These are phyloP conservation scores for Gracilaria gracilis DNA, from an alignment of 23 red algal species.

Conservation along the genomic window DNA sequence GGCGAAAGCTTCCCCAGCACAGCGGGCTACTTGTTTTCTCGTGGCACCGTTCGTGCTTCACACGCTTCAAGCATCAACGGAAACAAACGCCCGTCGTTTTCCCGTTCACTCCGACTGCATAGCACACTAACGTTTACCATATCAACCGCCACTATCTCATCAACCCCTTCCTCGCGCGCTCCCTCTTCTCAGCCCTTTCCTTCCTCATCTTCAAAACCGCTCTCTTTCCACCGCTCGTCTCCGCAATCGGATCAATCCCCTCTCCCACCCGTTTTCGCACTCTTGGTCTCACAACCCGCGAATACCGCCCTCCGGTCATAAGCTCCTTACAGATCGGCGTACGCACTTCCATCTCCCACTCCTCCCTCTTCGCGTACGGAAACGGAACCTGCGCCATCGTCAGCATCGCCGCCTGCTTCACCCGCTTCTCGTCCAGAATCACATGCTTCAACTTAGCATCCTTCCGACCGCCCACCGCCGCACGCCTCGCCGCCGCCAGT, in stretches of 20 bases:
- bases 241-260: constrained; percentile 32
- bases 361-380: constrained; percentile 33
- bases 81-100: neutral
- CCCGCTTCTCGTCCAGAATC: constrained; percentile 51
- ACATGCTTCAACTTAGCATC: constrained; percentile 48
- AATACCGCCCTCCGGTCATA: constrained; percentile 13
- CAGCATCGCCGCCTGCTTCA: constrained; percentile 45
- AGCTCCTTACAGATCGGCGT: constrained; percentile 44
- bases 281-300: constrained; percentile 9
- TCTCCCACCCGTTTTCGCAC: constrained; percentile 12
- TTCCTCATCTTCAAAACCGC: constrained; percentile 45
- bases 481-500: constrained; percentile 39
- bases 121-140: neutral
- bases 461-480: constrained; percentile 34
- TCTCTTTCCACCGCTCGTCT: constrained; percentile 3
- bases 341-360: constrained; percentile 54
- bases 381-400: constrained; percentile 71
- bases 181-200: constrained; percentile 1
- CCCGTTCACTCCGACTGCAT: neutral
- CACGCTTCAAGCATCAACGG: neutral
- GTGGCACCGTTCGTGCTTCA: neutral
- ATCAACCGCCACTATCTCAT: constrained; percentile 13
- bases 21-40: no score
- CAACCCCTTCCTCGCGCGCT: constrained; percentile 28
- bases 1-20: no score